Conservation (phyloP, 2,329 filamentous ascomycete genomes). For the Claviceps sp. region DNA sequence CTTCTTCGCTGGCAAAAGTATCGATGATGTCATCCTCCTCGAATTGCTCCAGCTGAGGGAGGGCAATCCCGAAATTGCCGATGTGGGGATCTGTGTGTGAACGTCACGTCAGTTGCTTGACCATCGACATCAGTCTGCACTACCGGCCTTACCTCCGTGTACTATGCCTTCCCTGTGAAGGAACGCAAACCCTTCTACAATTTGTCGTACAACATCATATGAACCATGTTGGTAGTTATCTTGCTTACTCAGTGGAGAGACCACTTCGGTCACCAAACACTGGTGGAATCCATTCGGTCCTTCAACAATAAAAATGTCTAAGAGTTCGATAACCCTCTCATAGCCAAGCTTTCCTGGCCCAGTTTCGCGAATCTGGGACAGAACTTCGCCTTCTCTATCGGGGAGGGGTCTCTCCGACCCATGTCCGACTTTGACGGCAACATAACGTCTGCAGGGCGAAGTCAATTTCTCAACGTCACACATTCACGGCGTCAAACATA, state of each 20-base stretch:
- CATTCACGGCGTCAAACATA: background rate
- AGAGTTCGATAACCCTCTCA: slow-evolving; percentile 1
- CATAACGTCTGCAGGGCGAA: background rate
- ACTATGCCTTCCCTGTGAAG: too few species aligned
- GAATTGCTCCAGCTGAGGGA: too few species aligned
- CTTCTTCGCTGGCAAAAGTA: background rate
- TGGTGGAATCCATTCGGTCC: slow-evolving; percentile 5
- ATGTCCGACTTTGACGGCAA: slow-evolving; percentile 2
- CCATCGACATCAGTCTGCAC: background rate
- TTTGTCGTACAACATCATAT: background rate
- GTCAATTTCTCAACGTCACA: background rate
- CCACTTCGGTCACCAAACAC: background rate
- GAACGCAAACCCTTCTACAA: background rate
- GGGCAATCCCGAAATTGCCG: background rate
- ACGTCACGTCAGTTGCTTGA: background rate
- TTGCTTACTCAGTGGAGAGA: slow-evolving; percentile 2
- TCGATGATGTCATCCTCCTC: background rate
- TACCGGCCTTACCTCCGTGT: too few species aligned
- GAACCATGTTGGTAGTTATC: background rate
- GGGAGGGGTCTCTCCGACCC: background rate
- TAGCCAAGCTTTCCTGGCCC: background rate
- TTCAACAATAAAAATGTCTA: slow-evolving; percentile 3
- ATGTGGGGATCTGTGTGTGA: background rate
- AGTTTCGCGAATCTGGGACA: too few species aligned
- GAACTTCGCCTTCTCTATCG: too few species aligned